Base-by-base conservation (phyloP, 2,329 filamentous ascomycete genomes). In the Leptodontidium sp. region DNA sequence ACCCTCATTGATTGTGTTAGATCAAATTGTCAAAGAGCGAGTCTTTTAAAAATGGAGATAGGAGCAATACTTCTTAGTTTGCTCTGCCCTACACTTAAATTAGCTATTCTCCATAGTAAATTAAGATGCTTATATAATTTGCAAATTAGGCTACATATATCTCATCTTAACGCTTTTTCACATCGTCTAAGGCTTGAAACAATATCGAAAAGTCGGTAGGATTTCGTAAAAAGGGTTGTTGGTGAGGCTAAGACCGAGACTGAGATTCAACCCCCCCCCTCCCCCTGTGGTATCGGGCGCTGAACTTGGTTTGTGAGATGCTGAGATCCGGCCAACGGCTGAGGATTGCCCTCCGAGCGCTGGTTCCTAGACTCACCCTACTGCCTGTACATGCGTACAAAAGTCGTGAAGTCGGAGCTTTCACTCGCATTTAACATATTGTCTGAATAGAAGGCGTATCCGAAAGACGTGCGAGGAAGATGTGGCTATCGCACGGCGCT, bases 121-220 rank as follows among this genome's bases (percentile, higher is more conserved):
- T 40, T 49, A 26, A 57, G 52, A 66, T 66, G 40, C 55, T 62
- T 67, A 71, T 53, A 53, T 65, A 58, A 29, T 67, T 29, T 67
- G 32, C 32, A 71, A 61, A 68, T 29, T 66, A 32, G 61, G 52
- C 49, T 9, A 40, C 45, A 67, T 32, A 61, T 69, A 71, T 69
- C 24, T 67, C 53, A 62, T 67, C 61, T 24, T 61, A 35, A 11
- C 64, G 43, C 64, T 65, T 68, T 47, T 71, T 71, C n/a, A 71
- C 29, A 7, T 70, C 43, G 24, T 64, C 58, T 9, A 69, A 35
- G 53, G 38, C 43, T 71, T 61, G 62, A 47, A 55, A 61, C 15
- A 67, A 59, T 61, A 29, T 45, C 38, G 61, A 49, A 26, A 67
- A 43, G 43, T 67, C 32, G 47, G 40, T 8, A 67, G 68, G n/a